Base-by-base conservation (phyloP, 768 basidiomycete species). In the Phylloporus arenicola region DNA sequence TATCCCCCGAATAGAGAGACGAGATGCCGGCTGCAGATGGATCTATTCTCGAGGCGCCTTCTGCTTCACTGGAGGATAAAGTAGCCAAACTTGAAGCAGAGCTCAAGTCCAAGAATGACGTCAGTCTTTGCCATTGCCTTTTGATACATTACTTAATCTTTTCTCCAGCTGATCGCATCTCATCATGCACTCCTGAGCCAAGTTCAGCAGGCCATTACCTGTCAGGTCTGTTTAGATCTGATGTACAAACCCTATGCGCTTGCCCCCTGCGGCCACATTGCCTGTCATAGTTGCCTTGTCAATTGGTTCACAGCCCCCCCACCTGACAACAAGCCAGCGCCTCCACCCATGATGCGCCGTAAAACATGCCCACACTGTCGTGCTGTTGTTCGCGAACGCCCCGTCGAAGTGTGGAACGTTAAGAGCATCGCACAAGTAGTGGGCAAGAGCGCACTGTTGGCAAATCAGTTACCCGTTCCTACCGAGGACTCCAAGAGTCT, bases 181-280 rank as follows among this genome's bases (percentile, higher is more conserved):
- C 81, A 88, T 55, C 73, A 82, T 68, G 57, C 69, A 9, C 68
- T 81, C 20, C 57, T 86, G n/a, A 62, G 64, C 4, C 72, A 80
- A 49, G 57, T 87, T 38, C 79, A 82, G 9, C 81, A 84, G 53
- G 75, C 83, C 0, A 64, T 88, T 22, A 85, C 80, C 12, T 91
- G 88, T 53, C 85, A 89, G 64, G 83, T 91, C 53, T 91, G 88
- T 60, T 72, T 89, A 24, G 86, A 88, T 57, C 70, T 86, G 20
- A 73, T 91, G 64, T 73, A 84, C 63, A 80, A 78, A 55, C 87
- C 88, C 0, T 90, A 80, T 55, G 81, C 86, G 0, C 78, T 88
- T 17, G 75, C 84, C 0, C 86, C 87, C 1, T 90, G 87, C 51
- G 87, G 88, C 5, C 86, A 88, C 54, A 71, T 86, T 43, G 79